Conservation (phyloP, 805 yeast species). For the Sugiyamaella valdiviana region DNA sequence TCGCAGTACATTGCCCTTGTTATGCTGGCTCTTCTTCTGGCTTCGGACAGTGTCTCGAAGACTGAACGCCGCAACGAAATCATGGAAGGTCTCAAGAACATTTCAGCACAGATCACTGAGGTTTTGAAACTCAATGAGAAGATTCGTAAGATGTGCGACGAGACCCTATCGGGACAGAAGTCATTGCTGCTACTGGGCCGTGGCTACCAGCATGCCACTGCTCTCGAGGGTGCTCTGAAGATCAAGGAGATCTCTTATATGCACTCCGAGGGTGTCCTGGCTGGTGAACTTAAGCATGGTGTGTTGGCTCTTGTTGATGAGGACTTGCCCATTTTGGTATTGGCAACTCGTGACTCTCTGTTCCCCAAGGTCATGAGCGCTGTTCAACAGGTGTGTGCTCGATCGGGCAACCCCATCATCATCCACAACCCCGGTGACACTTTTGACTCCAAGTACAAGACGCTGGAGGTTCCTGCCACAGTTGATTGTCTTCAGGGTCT, state of each 20-base stretch:
- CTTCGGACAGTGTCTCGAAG: conserved; percentile 82
- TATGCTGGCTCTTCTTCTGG: conserved; percentile 91
- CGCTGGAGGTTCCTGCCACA: conserved; percentile 87
- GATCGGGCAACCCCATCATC: conserved; percentile 94
- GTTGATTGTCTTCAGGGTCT: conserved; percentile 98
- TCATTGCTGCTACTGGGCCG: conserved; percentile 89
- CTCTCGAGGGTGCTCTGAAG: conserved; percentile 96
- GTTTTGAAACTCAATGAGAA: conserved; percentile 67
- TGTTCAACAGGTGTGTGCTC: conserved; percentile 92
- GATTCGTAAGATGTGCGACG: conserved; percentile 70
- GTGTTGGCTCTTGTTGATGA: conserved; percentile 95
- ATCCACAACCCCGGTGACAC: conserved; percentile 75
- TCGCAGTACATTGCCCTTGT: conserved; percentile 96
- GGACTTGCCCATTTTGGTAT: conserved; percentile 85
- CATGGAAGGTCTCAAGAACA: conserved; percentile 73
- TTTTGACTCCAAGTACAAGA: conserved; percentile 35
- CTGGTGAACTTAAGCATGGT: conserved; percentile 99
- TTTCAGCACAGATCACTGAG: conserved; percentile 78
- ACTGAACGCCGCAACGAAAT: conserved; percentile 73
- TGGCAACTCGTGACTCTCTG: conserved; percentile 93
- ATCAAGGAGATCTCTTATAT: conserved; percentile 97
- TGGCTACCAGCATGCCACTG: conserved; percentile 96
- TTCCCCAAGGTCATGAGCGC: conserved; percentile 96
- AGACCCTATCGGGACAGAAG: conserved; percentile 69
- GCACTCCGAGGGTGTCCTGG: conserved; percentile 98